Percentiles rank a stretch among this genome's conserved stretches.
Evolutionary conservation across 805 yeast genomes (phyloP).

Genomic region (Cyberlindnera lachancei): DNA sequence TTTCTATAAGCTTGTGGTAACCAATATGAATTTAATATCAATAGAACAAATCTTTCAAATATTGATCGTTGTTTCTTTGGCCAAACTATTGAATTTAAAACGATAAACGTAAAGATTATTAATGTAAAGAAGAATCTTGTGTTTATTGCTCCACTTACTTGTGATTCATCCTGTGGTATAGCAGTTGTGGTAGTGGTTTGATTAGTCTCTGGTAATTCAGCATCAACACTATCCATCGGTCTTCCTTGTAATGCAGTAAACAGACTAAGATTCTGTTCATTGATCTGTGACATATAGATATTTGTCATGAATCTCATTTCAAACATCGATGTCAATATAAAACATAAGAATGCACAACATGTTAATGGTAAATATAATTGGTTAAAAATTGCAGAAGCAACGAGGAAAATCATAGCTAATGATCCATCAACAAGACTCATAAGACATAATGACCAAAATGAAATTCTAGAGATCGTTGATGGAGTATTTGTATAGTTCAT

Average conservation of each 20-base stretch:
- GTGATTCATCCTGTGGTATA: slow-evolving; percentile 39
- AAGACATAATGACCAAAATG: slow-evolving; percentile 59
- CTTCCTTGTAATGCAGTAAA: slow-evolving; percentile 61
- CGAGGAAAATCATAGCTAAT: slow-evolving; percentile 51
- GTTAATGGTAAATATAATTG: slow-evolving; percentile 60
- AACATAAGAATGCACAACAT: slow-evolving; percentile 61
- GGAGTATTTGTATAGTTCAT: slow-evolving; percentile 72
- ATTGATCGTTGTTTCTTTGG: slow-evolving; percentile 43
- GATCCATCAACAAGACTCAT: slow-evolving; percentile 66
- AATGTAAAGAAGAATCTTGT: slow-evolving; percentile 48
- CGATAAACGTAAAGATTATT: slow-evolving; percentile 47
- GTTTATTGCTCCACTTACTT: slow-evolving; percentile 49
- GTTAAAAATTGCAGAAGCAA: slow-evolving; percentile 47
- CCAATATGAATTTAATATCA: slow-evolving; percentile 69
- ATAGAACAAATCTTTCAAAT: slow-evolving; percentile 49
- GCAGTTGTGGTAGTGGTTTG: slow-evolving; percentile 16
- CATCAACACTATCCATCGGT: slow-evolving; percentile 29
- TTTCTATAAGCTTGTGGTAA: slow-evolving; percentile 82
- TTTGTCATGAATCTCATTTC: slow-evolving; percentile 68
- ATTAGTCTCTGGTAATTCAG: slow-evolving; percentile 17
- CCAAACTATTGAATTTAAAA: slow-evolving; percentile 57
- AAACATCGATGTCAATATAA: slow-evolving; percentile 63
- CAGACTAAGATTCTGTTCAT: slow-evolving; percentile 60
- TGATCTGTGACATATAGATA: slow-evolving; percentile 62
- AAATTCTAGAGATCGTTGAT: slow-evolving; percentile 65